These are phyloP conservation scores for Pueraria montana DNA, from an alignment of 306 rosid genomes.

Conservation along the genomic window DNA sequence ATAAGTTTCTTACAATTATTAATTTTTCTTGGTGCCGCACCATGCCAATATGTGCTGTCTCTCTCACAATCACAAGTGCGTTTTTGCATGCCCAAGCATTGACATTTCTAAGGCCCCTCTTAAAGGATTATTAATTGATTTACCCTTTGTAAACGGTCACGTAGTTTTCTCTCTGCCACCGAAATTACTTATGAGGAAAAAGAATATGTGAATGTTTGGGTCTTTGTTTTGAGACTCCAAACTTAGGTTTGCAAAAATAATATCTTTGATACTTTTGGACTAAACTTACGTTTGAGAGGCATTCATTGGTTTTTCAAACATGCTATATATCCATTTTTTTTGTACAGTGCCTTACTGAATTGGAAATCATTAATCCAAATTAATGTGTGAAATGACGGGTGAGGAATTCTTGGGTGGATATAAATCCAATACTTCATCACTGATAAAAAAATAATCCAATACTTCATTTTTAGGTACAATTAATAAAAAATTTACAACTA, in stretches of 20 bases:
- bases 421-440: no score
- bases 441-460: no score
- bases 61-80: neutral
- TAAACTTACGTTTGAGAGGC: no score
- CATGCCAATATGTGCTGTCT: neutral
- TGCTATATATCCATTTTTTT: no score
- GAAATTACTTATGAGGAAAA: neutral
- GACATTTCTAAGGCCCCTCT: neutral
- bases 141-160: neutral
- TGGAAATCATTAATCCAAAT: neutral
- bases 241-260: no score
- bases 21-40: neutral
- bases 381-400: neutral
- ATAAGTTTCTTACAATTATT: neutral
- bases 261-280: no score
- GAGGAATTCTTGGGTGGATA: no score
- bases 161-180: neutral
- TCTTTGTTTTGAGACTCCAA: no score
- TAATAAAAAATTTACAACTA: no score
- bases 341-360: neutral
- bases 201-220: no score
- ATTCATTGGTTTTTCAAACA: no score
- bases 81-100: neutral
- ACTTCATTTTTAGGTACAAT: no score
- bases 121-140: neutral